Base-by-base conservation (phyloP, 2,329 filamentous ascomycete genomes). In the Simplicillium sp. region DNA sequence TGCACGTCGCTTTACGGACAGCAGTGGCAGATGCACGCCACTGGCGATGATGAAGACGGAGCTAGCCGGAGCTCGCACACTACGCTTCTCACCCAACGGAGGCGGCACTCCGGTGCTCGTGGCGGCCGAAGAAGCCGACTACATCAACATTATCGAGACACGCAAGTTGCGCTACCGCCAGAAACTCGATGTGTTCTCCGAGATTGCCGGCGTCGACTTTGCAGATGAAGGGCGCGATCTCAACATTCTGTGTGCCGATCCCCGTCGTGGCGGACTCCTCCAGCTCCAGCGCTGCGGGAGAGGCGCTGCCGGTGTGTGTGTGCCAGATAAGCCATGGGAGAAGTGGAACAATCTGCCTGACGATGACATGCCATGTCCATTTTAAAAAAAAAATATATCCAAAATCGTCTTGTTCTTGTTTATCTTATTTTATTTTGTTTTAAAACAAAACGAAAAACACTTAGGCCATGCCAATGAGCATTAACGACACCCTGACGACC, bases 71-170 rank as follows among this genome's bases (percentile, higher is more conserved):
- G 80, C 80, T 1, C 74, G 85, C 16, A 80, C 74, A 39, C 60
- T 90, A 34, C 74, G 74, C 31, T 90, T 89, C 60, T 86, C 83
- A 1, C 83, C 84, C 1, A 58, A 77, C 3, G 84, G 84, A 14
- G 77, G 77, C 38, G 83, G 83, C 2, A 73, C 71, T 47, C 71
- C 74, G 3, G 69, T 86, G 1, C 68, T 90, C 11, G 71, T 87
- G 11, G 80, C 80, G 2, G 84, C 82, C 2, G 86, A 90, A 57
- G 82, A 85, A 54, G 82, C 84, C 29, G 85, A 90, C 54, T 76
- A 75, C 43, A 62, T 90, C 53, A 80, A 74, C 54, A 66, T 89
- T 36, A 80, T 88, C 49, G 79, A 88, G 48, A 81, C 77, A 1
- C 66, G 73, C 51, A 78, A 68, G 0, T 85, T 80, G 50, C 59